These are phyloP conservation scores for Astragalus membranaceus DNA, from an alignment of 306 rosid genomes.

Conservation along the genomic window DNA sequence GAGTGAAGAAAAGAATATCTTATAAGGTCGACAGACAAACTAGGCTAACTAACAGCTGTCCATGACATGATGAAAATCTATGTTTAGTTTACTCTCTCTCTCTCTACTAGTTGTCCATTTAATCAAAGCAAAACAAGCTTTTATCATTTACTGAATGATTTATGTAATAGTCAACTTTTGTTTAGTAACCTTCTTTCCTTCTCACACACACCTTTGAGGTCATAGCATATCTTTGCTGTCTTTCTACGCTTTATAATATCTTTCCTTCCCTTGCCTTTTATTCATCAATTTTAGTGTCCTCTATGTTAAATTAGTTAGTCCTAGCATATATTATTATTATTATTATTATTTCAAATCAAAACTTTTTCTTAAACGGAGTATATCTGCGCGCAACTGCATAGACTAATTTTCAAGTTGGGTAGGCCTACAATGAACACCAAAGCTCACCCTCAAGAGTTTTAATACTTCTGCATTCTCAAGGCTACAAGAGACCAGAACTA, in stretches of 20 bases:
- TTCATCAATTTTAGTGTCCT: slow-evolving; percentile 22
- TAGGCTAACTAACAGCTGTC: slow-evolving; percentile 29
- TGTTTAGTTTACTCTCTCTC: not conserved
- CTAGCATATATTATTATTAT: not conserved
- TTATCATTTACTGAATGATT: not conserved
- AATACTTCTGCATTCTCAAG: no score
- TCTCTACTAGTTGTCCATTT: slow-evolving; percentile 17
- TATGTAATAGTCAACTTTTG: slow-evolving; percentile 24
- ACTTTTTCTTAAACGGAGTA: no score
- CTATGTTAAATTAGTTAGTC: not conserved
- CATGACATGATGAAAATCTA: slow-evolving; percentile 4
- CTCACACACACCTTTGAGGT: slow-evolving; percentile 22
- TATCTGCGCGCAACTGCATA: no score
- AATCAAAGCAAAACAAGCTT: slow-evolving; percentile 20
- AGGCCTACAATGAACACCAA: no score
- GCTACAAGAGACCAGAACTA: no score
- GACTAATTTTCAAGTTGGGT: no score
- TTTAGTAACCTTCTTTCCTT: slow-evolving; percentile 5
- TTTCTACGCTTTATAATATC: not conserved
- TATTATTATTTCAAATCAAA: not conserved
- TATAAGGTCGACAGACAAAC: not conserved
- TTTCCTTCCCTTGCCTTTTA: slow-evolving; percentile 10
- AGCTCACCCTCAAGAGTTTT: no score
- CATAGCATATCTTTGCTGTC: slow-evolving; percentile 25
- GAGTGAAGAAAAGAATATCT: not conserved